phyloP scores from a whole-genome alignment of 73 alveolate genomes.

The Tetrahymena thermophila region DNA sequence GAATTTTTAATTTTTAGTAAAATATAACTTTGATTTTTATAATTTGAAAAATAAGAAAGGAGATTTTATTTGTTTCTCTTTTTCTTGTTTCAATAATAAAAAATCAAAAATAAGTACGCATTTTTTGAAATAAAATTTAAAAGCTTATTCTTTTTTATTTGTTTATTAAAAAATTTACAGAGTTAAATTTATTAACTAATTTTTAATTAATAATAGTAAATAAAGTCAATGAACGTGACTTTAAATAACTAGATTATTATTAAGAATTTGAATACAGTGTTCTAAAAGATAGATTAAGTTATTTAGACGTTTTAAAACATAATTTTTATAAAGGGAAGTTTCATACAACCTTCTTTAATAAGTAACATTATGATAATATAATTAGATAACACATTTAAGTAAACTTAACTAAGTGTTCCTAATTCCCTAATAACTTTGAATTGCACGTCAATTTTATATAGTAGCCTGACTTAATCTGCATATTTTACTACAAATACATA shows the following conservation, averaged over 20 bases:
- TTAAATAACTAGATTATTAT: not conserved
- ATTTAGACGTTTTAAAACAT: not conserved
- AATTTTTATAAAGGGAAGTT: not conserved
- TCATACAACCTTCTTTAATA: not conserved
- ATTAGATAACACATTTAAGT: not conserved
- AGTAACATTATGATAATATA: not conserved
- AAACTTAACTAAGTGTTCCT: not conserved
- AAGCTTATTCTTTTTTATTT: too few relatives aligned
- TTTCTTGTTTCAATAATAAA: too few relatives aligned
- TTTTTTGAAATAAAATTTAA: too few relatives aligned
- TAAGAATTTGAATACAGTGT: not conserved
- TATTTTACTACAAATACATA: not conserved
- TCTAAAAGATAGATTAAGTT: not conserved
- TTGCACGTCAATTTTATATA: not conserved
- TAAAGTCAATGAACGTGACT: not conserved
- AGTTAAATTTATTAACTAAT: not conserved
- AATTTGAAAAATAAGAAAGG: too few relatives aligned
- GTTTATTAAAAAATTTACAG: not conserved
- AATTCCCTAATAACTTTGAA: not conserved
- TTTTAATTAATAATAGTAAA: not conserved
- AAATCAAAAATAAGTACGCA: too few relatives aligned
- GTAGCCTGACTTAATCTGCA: not conserved
- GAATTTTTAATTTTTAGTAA: too few relatives aligned
- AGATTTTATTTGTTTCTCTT: too few relatives aligned
- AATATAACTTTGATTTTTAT: too few relatives aligned